Base-by-base conservation (phyloP, 2,329 filamentous ascomycete species). In the Blastomyces parvus region DNA sequence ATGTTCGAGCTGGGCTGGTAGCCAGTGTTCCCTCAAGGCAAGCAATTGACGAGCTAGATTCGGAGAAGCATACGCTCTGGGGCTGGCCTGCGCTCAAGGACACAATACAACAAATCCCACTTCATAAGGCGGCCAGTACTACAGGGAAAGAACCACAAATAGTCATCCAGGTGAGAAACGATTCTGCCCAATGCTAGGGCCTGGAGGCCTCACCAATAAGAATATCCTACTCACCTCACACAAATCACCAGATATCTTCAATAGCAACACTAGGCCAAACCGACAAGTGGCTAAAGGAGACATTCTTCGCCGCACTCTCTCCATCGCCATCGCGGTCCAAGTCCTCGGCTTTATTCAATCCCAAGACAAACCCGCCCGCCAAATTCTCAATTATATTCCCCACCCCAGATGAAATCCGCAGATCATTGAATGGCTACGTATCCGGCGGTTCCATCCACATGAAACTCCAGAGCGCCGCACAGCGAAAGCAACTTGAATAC, bases 361-460 rank as follows among this genome's bases (percentile, higher is more conserved):
- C 68, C 50, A 64, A 22, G 66, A 17, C 55, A 22, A 14, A 38
- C 50, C 6, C 22, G 33, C 56, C 4, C 59, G 66, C 86, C 0
- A 79, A 75, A 4, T 87, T 88, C 75, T 88, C 86, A 59, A 81
- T 96, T 46, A 82, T 96, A 4, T 96, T 93, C 68, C 91, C 91
- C 0, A 93, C 90, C 0, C 80, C 88, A 0, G 83, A 89, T 61
- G 90, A 96, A 71, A 88, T 96, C 63, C 84, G 90, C 19, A 79
- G 79, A 50, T 92, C 88, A 0, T 73, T 96, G 0, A 88, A 91
- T 69, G 91, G 91, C 6, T 96, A 96, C 70, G 74, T 70, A 2
- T 90, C 90, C 0, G 91, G 91, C 0, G 82, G 76, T 1, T 93
- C 90, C 0, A 94, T 96, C 63, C 91, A 96, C 70, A 90, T 86